phyloP scores from a whole-genome alignment of 2,329 filamentous ascomycete species.

The Diaporthe destruens region DNA sequence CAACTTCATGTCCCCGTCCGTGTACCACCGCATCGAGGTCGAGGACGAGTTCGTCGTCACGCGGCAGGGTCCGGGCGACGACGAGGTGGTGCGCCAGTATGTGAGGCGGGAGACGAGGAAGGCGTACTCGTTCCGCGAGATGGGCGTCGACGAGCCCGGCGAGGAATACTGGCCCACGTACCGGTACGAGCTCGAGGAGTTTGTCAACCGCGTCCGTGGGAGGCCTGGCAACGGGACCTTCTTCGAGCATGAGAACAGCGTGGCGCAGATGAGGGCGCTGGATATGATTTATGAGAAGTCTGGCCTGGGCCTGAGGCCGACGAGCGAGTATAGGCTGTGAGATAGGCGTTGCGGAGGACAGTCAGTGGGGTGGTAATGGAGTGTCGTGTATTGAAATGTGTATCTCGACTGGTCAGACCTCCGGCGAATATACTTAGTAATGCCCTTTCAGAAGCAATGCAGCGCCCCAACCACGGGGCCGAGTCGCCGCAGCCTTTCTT shows the following conservation, averaged over 20 bases:
- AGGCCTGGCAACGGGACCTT: slow-evolving; percentile 53
- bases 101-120: slow-evolving; percentile 47
- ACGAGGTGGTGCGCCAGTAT: slow-evolving; percentile 46
- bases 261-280: slow-evolving; percentile 59
- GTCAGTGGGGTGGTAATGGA: no score
- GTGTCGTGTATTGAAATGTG: no score
- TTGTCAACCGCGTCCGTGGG: slow-evolving; percentile 59
- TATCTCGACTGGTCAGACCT: background rate
- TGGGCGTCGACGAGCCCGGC: slow-evolving; percentile 48
- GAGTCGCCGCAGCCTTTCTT: background rate
- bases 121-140: slow-evolving; percentile 53
- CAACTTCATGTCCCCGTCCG: slow-evolving; percentile 46
- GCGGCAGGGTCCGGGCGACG: slow-evolving; percentile 42
- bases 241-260: slow-evolving; percentile 57
- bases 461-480: background rate
- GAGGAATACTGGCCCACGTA: slow-evolving; percentile 59
- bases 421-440: background rate
- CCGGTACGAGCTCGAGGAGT: slow-evolving; percentile 61
- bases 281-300: slow-evolving; percentile 61
- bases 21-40: slow-evolving; percentile 54
- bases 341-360: background rate
- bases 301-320: slow-evolving; percentile 44
- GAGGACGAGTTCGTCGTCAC: slow-evolving; percentile 52
- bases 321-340: slow-evolving; percentile 23
- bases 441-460: background rate